A percentile compares a stretch with the other conserved stretches of the same genome.
These are phyloP conservation scores for Trametes pubescens DNA, from an alignment of 1,284 basidiomycete species.

Conservation along the genomic window DNA sequence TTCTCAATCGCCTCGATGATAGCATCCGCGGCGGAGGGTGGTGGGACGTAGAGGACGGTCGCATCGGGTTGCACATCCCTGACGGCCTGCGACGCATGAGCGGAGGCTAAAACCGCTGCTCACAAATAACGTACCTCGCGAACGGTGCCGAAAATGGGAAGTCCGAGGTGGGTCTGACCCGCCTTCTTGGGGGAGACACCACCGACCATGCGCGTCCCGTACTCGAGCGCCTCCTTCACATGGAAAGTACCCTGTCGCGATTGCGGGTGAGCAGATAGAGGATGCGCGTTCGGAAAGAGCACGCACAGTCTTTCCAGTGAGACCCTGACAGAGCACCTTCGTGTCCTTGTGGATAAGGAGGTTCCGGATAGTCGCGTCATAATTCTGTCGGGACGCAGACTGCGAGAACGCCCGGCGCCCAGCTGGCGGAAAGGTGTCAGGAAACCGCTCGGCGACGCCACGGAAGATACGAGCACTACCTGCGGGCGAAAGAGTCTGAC, in stretches of 20 bases:
- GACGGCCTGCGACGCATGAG: conserved; percentile 70
- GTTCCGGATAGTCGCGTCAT: conserved; percentile 93
- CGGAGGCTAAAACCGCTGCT: neutral
- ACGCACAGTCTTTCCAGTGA: conserved; percentile 96
- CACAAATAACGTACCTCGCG: conserved; percentile 71
- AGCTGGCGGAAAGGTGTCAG: conserved; percentile 46
- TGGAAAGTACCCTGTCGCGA: conserved; percentile 93
- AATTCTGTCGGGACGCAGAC: conserved; percentile 75
- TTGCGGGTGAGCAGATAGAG: conserved; percentile 8
- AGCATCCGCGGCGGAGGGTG: conserved; percentile 91
- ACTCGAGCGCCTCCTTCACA: conserved; percentile 91
- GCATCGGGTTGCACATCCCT: conserved; percentile 88
- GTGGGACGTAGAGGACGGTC: conserved; percentile 95
- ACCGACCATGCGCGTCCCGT: conserved; percentile 97
- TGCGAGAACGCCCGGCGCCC: conserved; percentile 83
- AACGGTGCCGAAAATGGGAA: conserved; percentile 95
- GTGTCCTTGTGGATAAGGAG: conserved; percentile 95
- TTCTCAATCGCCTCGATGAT: conserved; percentile 98
- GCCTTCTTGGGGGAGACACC: conserved; percentile 99
- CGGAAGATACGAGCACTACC: conserved; percentile 46
- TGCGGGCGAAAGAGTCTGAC: conserved; percentile 60
- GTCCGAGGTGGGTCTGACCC: conserved; percentile 93
- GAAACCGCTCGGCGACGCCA: conserved; percentile 8
- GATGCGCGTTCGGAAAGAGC: neutral
- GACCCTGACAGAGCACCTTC: conserved; percentile 92